A percentile compares a stretch with the other conserved stretches of the same genome.
Conservation (phyloP, 306 rosid genomes). For the Quercus alba region DNA sequence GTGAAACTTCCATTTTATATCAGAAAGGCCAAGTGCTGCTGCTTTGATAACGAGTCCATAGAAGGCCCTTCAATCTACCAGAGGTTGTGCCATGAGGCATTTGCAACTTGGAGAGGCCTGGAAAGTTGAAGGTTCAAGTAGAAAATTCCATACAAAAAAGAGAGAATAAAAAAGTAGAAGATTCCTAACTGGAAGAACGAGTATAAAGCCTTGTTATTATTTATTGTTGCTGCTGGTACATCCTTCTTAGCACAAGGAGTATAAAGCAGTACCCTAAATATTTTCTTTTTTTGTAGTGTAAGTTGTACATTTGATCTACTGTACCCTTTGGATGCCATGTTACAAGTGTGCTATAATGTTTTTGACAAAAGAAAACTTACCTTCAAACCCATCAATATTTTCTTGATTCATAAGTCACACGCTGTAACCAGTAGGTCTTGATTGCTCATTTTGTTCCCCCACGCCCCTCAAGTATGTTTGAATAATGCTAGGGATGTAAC, state of each 20-base stretch:
- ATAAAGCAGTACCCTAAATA: neutral
- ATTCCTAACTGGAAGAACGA: neutral
- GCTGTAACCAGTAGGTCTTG: no score
- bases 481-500: no score
- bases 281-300: neutral
- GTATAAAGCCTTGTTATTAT: neutral
- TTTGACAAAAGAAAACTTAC: no score
- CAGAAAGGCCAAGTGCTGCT: neutral
- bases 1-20: neutral
- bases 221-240: neutral
- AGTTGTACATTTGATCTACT: no score
- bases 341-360: no score
- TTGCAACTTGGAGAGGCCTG: neutral
- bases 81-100: neutral
- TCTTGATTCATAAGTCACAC: no score
- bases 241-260: neutral
- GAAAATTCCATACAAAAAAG: no score
- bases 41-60: neutral
- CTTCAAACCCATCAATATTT: no score
- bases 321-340: no score
- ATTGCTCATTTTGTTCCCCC: no score
- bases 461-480: no score
- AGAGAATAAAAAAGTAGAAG: neutral
- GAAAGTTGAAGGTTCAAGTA: neutral
- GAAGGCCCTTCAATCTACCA: neutral